Conservation (phyloP, 2,329 filamentous ascomycete genomes). For the Uncinocarpus reesii region DNA sequence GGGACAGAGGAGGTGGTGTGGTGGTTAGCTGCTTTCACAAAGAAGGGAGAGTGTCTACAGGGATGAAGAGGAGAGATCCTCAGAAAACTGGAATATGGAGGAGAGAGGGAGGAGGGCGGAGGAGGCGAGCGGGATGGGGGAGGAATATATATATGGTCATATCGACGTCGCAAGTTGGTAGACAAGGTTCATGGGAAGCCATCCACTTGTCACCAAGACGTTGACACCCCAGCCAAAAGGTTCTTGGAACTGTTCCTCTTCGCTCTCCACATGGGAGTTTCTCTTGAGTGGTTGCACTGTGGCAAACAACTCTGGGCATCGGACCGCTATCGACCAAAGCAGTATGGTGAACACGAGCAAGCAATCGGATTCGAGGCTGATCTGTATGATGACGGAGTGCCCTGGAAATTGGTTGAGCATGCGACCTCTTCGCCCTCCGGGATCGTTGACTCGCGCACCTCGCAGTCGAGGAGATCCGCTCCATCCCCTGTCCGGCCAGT, state of each 20-base stretch:
- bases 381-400: conserved; percentile 1
- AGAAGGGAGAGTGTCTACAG: background rate
- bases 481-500: background rate
- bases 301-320: background rate
- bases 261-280: background rate
- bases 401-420: conserved; percentile 7
- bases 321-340: conserved; percentile 2
- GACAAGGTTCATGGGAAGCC: conserved; percentile 8
- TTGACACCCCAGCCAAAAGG: conserved; percentile 2
- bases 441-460: background rate
- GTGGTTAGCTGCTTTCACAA: conserved; percentile 1
- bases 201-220: background rate
- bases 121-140: conserved; percentile 4
- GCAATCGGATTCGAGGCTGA: conserved; percentile 2
- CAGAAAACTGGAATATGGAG: background rate
- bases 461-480: background rate
- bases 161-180: conserved; percentile 1
- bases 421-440: conserved; percentile 1
- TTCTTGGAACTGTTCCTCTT: background rate
- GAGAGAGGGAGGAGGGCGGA: background rate
- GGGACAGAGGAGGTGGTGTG: background rate
- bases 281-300: conserved; percentile 1
- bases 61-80: conserved; percentile 3
- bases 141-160: conserved; percentile 4
- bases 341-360: conserved; percentile 1